Evolutionary conservation across 805 yeast genomes (phyloP).

Genomic region (Vanderwaltozyma yarrowii): DNA sequence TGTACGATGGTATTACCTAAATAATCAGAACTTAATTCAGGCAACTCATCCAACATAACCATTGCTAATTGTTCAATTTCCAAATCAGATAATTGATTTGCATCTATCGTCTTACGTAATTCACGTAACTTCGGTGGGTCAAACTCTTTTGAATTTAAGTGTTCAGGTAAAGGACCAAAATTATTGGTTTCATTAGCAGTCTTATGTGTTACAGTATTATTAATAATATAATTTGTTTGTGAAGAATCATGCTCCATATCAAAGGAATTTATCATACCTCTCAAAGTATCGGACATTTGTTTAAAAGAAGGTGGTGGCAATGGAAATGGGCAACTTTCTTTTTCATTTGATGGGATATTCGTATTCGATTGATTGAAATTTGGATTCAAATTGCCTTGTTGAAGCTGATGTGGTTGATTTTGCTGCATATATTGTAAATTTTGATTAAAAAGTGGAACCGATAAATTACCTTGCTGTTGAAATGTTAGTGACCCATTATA

Average conservation of each 20-base stretch:
- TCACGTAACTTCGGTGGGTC: constrained; percentile 87
- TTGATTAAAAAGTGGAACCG: constrained; percentile 20
- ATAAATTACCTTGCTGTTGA: constrained; percentile 25
- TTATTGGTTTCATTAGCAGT: constrained; percentile 38
- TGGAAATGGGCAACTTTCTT: constrained; percentile 29
- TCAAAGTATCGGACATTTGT: constrained; percentile 10
- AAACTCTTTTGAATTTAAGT: constrained; percentile 53
- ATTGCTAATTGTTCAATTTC: constrained; percentile 77
- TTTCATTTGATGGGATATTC: constrained; percentile 12
- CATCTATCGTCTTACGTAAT: constrained; percentile 63
- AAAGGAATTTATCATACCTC: constrained; percentile 17
- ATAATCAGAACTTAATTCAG: constrained; percentile 85
- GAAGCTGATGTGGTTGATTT: constrained; percentile 8
- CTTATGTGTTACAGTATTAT: constrained; percentile 34
- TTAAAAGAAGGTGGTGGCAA: constrained; percentile 25
- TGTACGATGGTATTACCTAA: constrained; percentile 94
- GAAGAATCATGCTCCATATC: constrained; percentile 15
- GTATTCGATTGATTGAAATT: neutral
- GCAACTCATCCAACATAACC: constrained; percentile 79
- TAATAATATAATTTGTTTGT: constrained; percentile 36
- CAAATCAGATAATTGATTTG: constrained; percentile 38
- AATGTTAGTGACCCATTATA: constrained; percentile 26
- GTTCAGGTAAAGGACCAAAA: constrained; percentile 71
- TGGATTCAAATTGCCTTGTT: constrained; percentile 3
- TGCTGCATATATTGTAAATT: constrained; percentile 2